Evolutionary conservation across 495 filamentous ascomycete genomes (phyloP).

Genomic region (Penicillium salamii): DNA sequence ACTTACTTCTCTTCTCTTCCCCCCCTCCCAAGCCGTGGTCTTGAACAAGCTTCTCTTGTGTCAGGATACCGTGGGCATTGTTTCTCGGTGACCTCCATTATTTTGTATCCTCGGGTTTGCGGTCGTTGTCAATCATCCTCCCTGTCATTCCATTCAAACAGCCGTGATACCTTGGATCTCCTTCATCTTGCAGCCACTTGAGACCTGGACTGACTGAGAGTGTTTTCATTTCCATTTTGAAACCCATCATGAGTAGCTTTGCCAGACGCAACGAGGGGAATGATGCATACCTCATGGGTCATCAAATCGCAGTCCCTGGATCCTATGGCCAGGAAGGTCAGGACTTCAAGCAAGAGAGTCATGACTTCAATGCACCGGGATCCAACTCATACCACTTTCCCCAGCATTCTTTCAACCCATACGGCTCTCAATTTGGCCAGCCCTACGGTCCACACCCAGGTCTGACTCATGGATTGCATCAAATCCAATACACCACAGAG

Average conservation of each 20-base stretch:
- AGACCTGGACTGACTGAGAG: neutral
- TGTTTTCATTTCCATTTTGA: neutral
- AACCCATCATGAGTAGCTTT: slow-evolving; percentile 34
- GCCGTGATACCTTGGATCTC: too few relatives aligned
- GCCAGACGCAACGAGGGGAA: slow-evolving; percentile 36
- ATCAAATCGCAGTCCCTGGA: slow-evolving; percentile 32
- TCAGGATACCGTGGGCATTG: neutral
- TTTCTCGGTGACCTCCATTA: neutral
- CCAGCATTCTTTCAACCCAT: slow-evolving; percentile 37
- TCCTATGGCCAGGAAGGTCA: slow-evolving; percentile 34
- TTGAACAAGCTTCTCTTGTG: neutral
- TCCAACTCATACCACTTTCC: slow-evolving; percentile 34
- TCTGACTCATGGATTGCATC: slow-evolving; percentile 27
- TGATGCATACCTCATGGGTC: slow-evolving; percentile 39
- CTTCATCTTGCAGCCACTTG: too few relatives aligned
- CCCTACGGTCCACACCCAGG: slow-evolving; percentile 33
- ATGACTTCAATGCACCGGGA: slow-evolving; percentile 34
- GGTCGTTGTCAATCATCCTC: neutral
- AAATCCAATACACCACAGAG: slow-evolving; percentile 34
- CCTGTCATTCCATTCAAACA: neutral
- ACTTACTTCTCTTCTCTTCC: neutral
- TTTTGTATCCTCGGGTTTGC: too few relatives aligned
- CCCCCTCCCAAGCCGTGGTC: neutral
- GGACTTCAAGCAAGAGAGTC: slow-evolving; percentile 33
- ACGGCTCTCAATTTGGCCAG: slow-evolving; percentile 32